Evolutionary conservation across 306 rosid genomes (phyloP), one percentile per base, ranked within the genome.

Genomic region (Boehmeria nivea): DNA sequence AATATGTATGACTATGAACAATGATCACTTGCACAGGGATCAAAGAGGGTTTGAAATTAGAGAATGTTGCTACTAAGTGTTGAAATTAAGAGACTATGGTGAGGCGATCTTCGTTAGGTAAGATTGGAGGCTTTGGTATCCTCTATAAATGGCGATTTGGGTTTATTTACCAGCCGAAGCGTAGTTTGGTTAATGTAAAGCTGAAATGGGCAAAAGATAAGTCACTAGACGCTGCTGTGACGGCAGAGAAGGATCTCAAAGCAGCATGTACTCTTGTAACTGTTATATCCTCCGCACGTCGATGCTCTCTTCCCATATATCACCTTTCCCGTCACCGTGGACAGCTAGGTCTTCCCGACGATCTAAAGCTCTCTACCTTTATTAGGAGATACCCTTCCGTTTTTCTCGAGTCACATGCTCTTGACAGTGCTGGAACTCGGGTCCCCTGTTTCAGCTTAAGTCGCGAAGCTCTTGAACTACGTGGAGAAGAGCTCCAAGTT

Each of bases 171-270:
- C 83, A 76, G 70, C 86, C 75, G 43, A 82, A 44, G 60, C 70
- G 77, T 66, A 28, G 59, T 81, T 65, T 90, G 64, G 97, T 90
- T 23, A 90, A 90, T 61, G 47, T 90, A 50, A 86, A 78, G 54
- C 67, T 90, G 71, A 90, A 90, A 72, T 90, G 97, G 95, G 94
- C 70, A 54, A 81, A 86, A 74, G 97, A 90, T 66, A 70, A 72
- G 46, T 69, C 75, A 49, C 64, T 90, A 60, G 95, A 86, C 72
- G 61, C 72, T 53, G 83, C 66, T 28, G 98, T 86, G 40, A 43
- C 75, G 15, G 72, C 77, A 46, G 76, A 78, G 51, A 80, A 76
- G 72, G 86, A 82, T 64, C 72, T 90, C 64, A 90, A 74, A 69
- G 95, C 94, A 28, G 91, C 83, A 8, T 76, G 69, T 12, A 44